Percentiles rank a stretch among this genome's conserved stretches.
Evolutionary conservation across 805 yeast species (phyloP).

Genomic region (Saccharomycopsis capsularis): DNA sequence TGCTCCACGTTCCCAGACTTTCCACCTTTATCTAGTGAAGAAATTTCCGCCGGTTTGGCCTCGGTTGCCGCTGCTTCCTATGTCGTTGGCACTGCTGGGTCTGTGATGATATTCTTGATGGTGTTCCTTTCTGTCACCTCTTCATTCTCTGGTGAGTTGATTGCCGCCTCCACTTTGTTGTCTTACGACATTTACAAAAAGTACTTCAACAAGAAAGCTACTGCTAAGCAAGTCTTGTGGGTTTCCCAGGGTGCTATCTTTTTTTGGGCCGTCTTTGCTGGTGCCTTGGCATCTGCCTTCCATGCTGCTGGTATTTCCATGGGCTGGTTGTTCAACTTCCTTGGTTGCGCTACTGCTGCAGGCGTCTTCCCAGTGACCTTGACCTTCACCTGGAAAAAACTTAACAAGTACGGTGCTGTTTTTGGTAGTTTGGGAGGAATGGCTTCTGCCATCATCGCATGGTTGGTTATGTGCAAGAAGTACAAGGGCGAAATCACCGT

Average conservation of each 20-base stretch:
- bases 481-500: slow-evolving; percentile 33
- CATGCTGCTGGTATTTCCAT: slow-evolving; percentile 31
- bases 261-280: slow-evolving; percentile 33
- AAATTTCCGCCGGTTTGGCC: slow-evolving; percentile 35
- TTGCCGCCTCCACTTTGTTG: slow-evolving; percentile 36
- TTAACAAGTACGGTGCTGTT: slow-evolving; percentile 34
- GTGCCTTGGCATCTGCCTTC: slow-evolving; percentile 35
- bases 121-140: slow-evolving; percentile 37
- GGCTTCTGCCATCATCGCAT: slow-evolving; percentile 31
- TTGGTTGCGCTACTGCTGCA: slow-evolving; percentile 37
- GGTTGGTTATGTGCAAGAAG: slow-evolving; percentile 34
- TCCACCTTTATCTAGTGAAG: slow-evolving; percentile 32
- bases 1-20: slow-evolving; percentile 29
- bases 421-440: slow-evolving; percentile 35
- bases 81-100: slow-evolving; percentile 38
- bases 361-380: slow-evolving; percentile 36
- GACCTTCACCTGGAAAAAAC: slow-evolving; percentile 34
- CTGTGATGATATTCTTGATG: slow-evolving; percentile 36
- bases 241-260: slow-evolving; percentile 40
- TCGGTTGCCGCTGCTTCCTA: slow-evolving; percentile 36
- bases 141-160: slow-evolving; percentile 36
- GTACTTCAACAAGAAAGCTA: slow-evolving; percentile 37
- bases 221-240: slow-evolving; percentile 35
- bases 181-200: slow-evolving; percentile 42
- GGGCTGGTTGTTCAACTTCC: slow-evolving; percentile 36